phyloP scores from a whole-genome alignment of 805 yeast genomes.

The Hanseniaspora singularis region DNA sequence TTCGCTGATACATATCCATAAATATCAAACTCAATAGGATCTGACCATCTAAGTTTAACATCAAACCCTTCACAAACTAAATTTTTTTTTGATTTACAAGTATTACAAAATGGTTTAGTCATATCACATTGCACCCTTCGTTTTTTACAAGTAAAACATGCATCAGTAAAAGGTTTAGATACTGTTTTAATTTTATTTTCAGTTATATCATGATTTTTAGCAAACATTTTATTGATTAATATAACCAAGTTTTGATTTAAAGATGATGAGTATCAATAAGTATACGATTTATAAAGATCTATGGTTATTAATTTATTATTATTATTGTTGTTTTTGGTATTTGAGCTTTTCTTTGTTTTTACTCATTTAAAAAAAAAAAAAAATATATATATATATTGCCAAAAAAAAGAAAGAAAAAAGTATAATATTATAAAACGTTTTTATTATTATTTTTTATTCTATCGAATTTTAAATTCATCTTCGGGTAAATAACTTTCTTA shows the following conservation, averaged over 20 bases:
- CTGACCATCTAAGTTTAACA: conserved; percentile 65
- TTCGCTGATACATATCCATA: conserved; percentile 31
- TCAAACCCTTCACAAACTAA: conserved; percentile 71
- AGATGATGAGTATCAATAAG: too few relatives aligned
- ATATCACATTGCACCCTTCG: conserved; percentile 75
- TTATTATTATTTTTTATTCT: too few relatives aligned
- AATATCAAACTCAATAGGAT: conserved; percentile 40
- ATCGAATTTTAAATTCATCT: too few relatives aligned
- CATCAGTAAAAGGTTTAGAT: conserved; percentile 60
- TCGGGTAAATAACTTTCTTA: too few relatives aligned
- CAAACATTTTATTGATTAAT: background rate
- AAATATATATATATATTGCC: too few relatives aligned
- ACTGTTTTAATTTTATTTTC: conserved; percentile 26
- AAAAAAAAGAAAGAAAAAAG: too few relatives aligned
- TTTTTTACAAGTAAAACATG: conserved; percentile 78
- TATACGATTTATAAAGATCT: too few relatives aligned
- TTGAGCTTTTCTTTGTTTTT: too few relatives aligned
- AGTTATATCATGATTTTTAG: background rate
- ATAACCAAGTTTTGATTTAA: background rate
- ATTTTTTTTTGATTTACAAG: conserved; percentile 51
- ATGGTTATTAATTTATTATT: too few relatives aligned
- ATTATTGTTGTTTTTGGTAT: too few relatives aligned
- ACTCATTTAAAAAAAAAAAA: too few relatives aligned
- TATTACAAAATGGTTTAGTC: conserved; percentile 53
- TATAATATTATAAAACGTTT: too few relatives aligned